Evolutionary conservation across 2,329 filamentous ascomycete species (phyloP), one percentile per base, ranked within the genome.

Genomic region (Pseudogymnoascus sp.): DNA sequence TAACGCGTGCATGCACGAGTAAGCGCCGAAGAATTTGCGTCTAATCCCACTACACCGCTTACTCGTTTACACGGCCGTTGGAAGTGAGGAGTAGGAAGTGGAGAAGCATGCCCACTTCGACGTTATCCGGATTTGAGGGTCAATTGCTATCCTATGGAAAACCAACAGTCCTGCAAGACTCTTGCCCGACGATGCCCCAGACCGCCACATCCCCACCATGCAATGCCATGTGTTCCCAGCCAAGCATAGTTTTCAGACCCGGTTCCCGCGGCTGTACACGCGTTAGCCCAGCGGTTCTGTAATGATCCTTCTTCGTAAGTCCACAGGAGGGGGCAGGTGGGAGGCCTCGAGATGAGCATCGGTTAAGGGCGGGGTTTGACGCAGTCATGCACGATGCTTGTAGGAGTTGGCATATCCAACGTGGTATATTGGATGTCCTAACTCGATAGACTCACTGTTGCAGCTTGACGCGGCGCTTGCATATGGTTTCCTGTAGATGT

Each of bases 381-480:
- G 28, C 50, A 57, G 50, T 57, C 50, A 57, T 57, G 50, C 50
- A 57, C 50, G 17, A 57, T 57, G 50, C 50, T 21, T 57, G 50
- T 33, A 31, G 28, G 26, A 57, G 28, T 57, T 57, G 50, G 50
- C 50, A 57, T 57, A 57, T 57, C 50, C 50, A 57, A 57, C 50
- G 50, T 57, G 50, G 50, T 57, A 57, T 57, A 57, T 57, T 33
- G 50, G 50, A 57, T 15, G 50, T 26, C n/a, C 26, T 57, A 57
- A 57, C 50, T 57, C 28, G 3, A 57, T 57, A 33, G 4, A 57
- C 33, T 7, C n/a, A 33, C 9, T 19, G n/a, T 57, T 57, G 50
- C 50, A 57, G 50, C 50, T 57, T 57, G 50, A 26, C 50, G 50
- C 50, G 50, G 50, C 50, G 50, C 50, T 57, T 57, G 50, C 50